Evolutionary conservation across 2,329 filamentous ascomycete species (phyloP).

Genomic region (Talaromyces pinophilus): DNA sequence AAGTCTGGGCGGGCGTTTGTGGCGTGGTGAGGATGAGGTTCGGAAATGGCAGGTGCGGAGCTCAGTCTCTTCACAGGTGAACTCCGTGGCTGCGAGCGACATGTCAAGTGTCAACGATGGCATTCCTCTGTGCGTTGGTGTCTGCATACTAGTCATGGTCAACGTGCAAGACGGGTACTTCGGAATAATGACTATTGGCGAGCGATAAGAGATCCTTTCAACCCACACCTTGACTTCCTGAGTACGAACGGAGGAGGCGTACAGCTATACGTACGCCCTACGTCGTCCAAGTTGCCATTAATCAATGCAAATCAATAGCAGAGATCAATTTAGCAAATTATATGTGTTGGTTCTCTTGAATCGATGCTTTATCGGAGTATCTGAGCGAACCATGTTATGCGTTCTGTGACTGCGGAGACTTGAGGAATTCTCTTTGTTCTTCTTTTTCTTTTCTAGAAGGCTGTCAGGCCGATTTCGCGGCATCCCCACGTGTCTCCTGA

Average conservation of each 20-base stretch:
- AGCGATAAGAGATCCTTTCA: not conserved
- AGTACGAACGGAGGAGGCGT: not conserved
- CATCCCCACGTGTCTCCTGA: not conserved
- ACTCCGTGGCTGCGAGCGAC: not conserved
- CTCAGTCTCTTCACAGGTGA: not conserved
- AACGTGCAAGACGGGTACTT: not conserved
- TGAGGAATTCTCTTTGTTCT: not conserved
- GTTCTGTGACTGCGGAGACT: not conserved
- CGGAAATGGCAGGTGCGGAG: not conserved
- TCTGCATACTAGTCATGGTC: not conserved
- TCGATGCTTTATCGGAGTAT: not conserved
- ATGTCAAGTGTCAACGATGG: not conserved
- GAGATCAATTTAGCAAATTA: not conserved
- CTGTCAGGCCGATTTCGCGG: constrained; percentile 1
- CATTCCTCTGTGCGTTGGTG: not conserved
- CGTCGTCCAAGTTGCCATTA: not conserved
- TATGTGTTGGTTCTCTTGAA: not conserved
- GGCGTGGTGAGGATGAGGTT: not conserved
- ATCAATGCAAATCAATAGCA: not conserved
- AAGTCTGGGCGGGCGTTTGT: not conserved
- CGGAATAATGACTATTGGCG: not conserved
- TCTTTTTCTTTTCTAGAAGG: constrained; percentile 6
- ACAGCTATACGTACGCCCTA: not conserved
- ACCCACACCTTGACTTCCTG: not conserved
- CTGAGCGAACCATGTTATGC: not conserved